Evolutionary conservation across 2,329 filamentous ascomycete genomes (phyloP), one percentile per base, ranked within the genome.

Genomic region (Phaeoacremonium minimum): DNA sequence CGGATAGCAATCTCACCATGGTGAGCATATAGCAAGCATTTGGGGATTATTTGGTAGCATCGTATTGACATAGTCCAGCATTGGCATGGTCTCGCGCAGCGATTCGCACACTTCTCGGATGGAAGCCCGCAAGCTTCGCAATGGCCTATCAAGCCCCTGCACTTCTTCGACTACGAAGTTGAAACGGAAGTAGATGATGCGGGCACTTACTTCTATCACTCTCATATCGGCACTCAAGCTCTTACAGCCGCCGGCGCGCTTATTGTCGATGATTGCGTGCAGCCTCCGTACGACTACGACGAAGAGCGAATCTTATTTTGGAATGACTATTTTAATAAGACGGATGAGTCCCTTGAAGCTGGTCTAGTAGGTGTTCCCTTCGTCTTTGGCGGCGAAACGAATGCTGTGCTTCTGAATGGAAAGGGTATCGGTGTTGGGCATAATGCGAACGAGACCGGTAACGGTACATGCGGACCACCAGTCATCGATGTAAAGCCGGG

Each of bases 81-180:
- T 50, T 85, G 80, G 80, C 80, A 85, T 56, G 81, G 81, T 11
- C 63, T 85, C 7, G 71, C 68, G 13, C 73, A 77, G 51, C 61
- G 70, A 19, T 66, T 71, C 19, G 73, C 77, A 1, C 77, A 77
- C 0, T 85, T 82, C 55, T 76, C 78, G 2, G 81, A 85, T 45
- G 80, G 81, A 4, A 69, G 75, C 0, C 76, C 79, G 1, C 55
- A 65, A 18, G 77, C 73, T 3, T 69, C 70, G 14, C 80, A 85
- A 46, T 85, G 80, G 80, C 78, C 80, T 0, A 83, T 85, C 26
- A 69, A 75, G 0, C 67, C 77, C 0, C 56, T 63, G 1, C 67
- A 75, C 40, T 85, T 75, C 57, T 85, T 85, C 53, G 81, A 85
- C 57, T 85, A 85, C 49, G 78, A 85, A 48, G 57, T 85, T 4